A percentile compares a stretch with the other conserved stretches of the same genome.
Evolutionary conservation across 306 rosid species (phyloP).

Genomic region (Vigna mungo): DNA sequence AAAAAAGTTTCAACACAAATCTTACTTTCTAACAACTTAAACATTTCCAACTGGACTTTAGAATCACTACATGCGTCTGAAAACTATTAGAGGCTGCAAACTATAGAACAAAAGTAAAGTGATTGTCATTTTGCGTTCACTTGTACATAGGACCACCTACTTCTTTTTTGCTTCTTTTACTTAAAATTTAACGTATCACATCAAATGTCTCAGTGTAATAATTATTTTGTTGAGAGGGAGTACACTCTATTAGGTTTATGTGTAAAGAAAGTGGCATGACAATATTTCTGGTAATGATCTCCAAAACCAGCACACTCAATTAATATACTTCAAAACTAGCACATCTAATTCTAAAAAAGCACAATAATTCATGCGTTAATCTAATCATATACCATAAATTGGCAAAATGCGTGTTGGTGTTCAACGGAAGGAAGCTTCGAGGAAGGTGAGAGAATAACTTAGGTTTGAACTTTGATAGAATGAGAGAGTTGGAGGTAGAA

Average conservation of each 20-base stretch:
- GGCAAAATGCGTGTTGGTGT: too few relatives aligned
- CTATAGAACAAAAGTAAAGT: neutral
- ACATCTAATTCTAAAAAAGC: too few relatives aligned
- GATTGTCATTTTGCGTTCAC: neutral
- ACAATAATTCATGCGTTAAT: too few relatives aligned
- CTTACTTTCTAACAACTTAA: neutral
- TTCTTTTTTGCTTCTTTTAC: slow-evolving; percentile 1
- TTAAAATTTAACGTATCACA: slow-evolving; percentile 11
- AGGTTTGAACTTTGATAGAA: too few relatives aligned
- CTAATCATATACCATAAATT: too few relatives aligned
- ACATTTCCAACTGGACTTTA: neutral
- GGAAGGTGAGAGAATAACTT: too few relatives aligned
- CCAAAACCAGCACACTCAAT: too few relatives aligned
- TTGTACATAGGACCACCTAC: too few relatives aligned
- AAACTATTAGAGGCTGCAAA: neutral
- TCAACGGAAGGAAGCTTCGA: too few relatives aligned
- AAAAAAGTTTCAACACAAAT: neutral
- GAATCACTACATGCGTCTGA: neutral
- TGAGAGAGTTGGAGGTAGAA: too few relatives aligned
- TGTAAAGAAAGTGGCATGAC: slow-evolving; percentile 38
- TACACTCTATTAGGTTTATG: neutral
- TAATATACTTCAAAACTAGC: too few relatives aligned
- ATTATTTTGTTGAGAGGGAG: slow-evolving; percentile 42
- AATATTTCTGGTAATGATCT: slow-evolving; percentile 41
- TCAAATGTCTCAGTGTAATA: slow-evolving; percentile 18